A percentile compares a stretch with the other conserved stretches of the same genome.
phyloP scores from a whole-genome alignment of 2,329 filamentous ascomycete species.

The Alternaria alternata region DNA sequence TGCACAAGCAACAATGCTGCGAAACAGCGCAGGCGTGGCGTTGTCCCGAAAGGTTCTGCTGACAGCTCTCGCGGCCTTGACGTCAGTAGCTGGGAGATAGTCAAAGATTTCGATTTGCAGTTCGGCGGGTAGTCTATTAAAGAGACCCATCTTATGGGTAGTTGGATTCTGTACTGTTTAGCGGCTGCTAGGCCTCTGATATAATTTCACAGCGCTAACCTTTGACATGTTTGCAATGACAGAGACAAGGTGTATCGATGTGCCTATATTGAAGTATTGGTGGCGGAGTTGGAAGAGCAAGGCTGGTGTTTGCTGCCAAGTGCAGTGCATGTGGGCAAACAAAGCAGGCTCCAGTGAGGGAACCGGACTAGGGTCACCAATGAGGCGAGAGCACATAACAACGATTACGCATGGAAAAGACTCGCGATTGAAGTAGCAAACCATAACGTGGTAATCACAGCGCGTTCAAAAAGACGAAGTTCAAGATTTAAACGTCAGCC shows the following conservation, averaged over 20 bases:
- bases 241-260: background rate
- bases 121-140: constrained; percentile 36
- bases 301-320: constrained; percentile 9
- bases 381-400: constrained; percentile 9
- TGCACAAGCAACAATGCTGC: constrained; percentile 35
- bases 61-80: constrained; percentile 36
- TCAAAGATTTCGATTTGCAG: constrained; percentile 41
- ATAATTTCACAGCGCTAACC: background rate
- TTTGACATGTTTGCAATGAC: background rate
- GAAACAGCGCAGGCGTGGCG: constrained; percentile 36
- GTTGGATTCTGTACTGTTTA: background rate
- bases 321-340: constrained; percentile 2
- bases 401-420: background rate
- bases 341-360: constrained; percentile 4
- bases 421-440: background rate
- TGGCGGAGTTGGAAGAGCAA: background rate
- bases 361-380: constrained; percentile 6
- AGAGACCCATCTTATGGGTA: constrained; percentile 9
- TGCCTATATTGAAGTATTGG: background rate
- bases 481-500: background rate
- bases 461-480: background rate
- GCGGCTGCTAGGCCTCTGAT: background rate
- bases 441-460: background rate
- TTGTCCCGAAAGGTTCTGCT: constrained; percentile 32
- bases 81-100: constrained; percentile 28